Evolutionary conservation across 345 rosid genomes (phyloP), one percentile per base, ranked within the genome.

Genomic region (Eutrema heterophyllum): DNA sequence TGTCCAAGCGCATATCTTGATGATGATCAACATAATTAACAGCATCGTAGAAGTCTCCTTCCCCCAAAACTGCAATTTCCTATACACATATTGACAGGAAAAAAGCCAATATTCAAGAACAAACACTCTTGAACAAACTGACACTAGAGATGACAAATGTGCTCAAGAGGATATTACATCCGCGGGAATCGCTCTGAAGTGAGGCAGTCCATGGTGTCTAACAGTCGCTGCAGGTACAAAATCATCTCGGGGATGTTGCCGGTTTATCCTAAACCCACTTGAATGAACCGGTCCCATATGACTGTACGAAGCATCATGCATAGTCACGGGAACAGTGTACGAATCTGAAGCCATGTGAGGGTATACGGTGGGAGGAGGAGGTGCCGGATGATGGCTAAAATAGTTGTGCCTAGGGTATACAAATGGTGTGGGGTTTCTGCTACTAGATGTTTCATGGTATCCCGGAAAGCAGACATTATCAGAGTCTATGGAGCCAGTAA

Each of bases 1-100:
- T 88, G 78, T 93, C 97, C 85, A 93, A 74, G 32, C 98, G 98
- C 98, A 93, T 87, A 61, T 85, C 98, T 73, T 88, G 83, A 75
- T 93, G 96, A 84, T 83, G 86, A 70, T 89, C 98, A 15, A 79
- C 57, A 49, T 79, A 63, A 76, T 81, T 81, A 41, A 76, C 89
- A 21, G 72, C 84, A 66, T 84, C 83, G 73, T 84, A 81, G 65
- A 71, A 81, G 61, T 80, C 87, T 26, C 86, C 84, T 30, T 80
- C 76, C 72, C 84, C 93, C 5, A 87, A 79, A 26, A 85, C 10
- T 8, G 96, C 93, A 79, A 83, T 83, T 49, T 89, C 98, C 98
- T 93, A 59, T 49, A 80, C 51, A 80, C 48, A 56, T 36, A 65
- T n/a, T 26, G 72, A 62, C 9, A 46, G 55, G 60, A 67, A 43